Conservation (phyloP, 2,329 filamentous ascomycete genomes). For the Aspergillus candidus region DNA sequence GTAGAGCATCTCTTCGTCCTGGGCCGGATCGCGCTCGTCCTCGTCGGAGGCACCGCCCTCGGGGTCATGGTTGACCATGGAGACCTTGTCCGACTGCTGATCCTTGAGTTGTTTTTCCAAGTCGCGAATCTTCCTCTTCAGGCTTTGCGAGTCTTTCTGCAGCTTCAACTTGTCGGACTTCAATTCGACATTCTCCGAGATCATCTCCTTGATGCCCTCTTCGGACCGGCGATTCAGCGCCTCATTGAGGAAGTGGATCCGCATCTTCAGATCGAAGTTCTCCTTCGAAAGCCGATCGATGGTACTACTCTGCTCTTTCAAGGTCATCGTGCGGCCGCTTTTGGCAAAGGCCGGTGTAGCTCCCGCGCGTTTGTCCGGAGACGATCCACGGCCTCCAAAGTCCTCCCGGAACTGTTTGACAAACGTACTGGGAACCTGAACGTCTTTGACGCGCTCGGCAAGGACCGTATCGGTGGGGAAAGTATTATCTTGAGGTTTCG, state of each 20-base stretch:
- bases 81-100: slow-evolving; percentile 43
- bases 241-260: slow-evolving; percentile 94
- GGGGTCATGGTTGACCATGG: slow-evolving; percentile 38
- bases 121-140: slow-evolving; percentile 76
- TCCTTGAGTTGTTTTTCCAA: slow-evolving; percentile 71
- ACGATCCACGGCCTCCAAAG: slow-evolving; percentile 50
- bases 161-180: slow-evolving; percentile 84
- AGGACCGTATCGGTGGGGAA: slow-evolving; percentile 83
- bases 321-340: slow-evolving; percentile 66
- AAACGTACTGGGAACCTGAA: slow-evolving; percentile 83
- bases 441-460: slow-evolving; percentile 78
- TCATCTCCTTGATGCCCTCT: slow-evolving; percentile 95
- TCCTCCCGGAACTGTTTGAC: slow-evolving; percentile 79
- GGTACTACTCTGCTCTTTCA: slow-evolving; percentile 96
- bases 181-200: slow-evolving; percentile 92
- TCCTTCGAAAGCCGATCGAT: slow-evolving; percentile 96
- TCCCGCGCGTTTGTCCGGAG: slow-evolving; percentile 53
- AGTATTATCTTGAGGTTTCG: slow-evolving; percentile 50
- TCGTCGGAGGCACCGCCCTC: slow-evolving; percentile 34
- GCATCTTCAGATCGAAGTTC: slow-evolving; percentile 95
- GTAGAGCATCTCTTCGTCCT: slow-evolving; percentile 80
- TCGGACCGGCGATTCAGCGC: slow-evolving; percentile 88
- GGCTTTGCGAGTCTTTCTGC: slow-evolving; percentile 80
- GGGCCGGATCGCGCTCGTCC: slow-evolving; percentile 45
- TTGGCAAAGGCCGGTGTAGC: slow-evolving; percentile 47